Conservation (phyloP, 148 eudicot species). For the Vaccinium myrtillus region DNA sequence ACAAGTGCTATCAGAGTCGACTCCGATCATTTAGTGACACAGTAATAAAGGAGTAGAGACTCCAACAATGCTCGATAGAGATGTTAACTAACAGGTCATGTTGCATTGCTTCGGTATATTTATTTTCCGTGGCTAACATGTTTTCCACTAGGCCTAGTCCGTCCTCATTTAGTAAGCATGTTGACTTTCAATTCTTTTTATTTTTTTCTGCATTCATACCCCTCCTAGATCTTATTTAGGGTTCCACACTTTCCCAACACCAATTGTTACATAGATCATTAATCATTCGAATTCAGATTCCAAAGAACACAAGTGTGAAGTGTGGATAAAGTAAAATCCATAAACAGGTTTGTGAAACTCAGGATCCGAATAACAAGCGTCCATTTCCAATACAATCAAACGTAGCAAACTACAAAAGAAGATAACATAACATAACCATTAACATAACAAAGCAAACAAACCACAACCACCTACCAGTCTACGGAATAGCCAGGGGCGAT, state of each 20-base stretch:
- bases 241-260: not conserved
- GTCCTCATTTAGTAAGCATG: not conserved
- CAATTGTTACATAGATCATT: too few species aligned
- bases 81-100: not conserved
- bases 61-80: not conserved
- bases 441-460: too few species aligned
- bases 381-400: constrained; percentile 4
- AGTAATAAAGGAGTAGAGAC: not conserved
- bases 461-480: too few species aligned
- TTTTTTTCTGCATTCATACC: not conserved
- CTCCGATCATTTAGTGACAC: not conserved
- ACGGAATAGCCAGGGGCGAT: too few species aligned
- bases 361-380: not conserved
- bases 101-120: too few species aligned
- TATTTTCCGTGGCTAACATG: not conserved
- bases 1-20: not conserved
- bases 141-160: not conserved
- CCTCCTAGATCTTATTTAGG: not conserved
- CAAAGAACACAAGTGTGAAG: not conserved
- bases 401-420: not conserved
- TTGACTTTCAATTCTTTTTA: not conserved
- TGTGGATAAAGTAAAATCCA: not conserved
- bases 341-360: not conserved
- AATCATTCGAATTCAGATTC: not conserved
- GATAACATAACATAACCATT: too few species aligned